These are phyloP conservation scores for Russula ochroleuca DNA, from an alignment of 768 basidiomycete genomes.

Conservation along the genomic window DNA sequence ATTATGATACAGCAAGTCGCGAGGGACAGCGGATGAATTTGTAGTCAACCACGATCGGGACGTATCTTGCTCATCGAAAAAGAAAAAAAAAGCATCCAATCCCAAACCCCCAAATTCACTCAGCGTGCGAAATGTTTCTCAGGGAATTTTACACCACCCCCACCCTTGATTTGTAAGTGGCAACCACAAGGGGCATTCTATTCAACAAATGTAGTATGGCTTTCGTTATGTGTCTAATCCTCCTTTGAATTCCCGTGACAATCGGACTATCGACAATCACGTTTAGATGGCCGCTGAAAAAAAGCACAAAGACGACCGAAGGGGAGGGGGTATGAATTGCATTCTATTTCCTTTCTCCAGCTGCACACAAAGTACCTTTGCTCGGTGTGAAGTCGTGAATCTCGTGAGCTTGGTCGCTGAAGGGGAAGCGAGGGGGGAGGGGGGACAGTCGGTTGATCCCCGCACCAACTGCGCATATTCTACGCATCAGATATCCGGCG, in stretches of 20 bases:
- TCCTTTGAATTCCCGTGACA: constrained; percentile 3
- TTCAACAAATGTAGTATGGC: constrained; percentile 9
- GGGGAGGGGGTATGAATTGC: not conserved
- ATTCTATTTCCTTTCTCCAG: not conserved
- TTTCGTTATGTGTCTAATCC: constrained; percentile 3
- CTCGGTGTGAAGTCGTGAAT: not conserved
- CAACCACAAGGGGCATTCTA: not conserved
- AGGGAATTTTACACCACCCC: not conserved
- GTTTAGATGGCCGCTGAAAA: not conserved
- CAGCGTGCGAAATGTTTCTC: no score
- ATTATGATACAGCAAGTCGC: not conserved
- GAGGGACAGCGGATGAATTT: not conserved
- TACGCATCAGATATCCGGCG: constrained; percentile 15
- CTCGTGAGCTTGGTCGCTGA: not conserved
- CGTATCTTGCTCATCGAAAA: not conserved
- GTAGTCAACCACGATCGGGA: not conserved
- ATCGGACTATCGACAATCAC: not conserved
- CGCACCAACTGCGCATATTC: not conserved
- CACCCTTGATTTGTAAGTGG: constrained; percentile 10
- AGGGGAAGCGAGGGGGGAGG: not conserved
- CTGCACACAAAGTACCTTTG: constrained; percentile 4
- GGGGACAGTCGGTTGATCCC: not conserved
- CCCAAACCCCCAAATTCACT: not conserved
- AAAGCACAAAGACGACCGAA: not conserved
- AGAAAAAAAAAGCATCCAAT: not conserved